These are phyloP conservation scores for Geotrichum fermentans DNA, from an alignment of 1,139 yeast species.

Conservation along the genomic window DNA sequence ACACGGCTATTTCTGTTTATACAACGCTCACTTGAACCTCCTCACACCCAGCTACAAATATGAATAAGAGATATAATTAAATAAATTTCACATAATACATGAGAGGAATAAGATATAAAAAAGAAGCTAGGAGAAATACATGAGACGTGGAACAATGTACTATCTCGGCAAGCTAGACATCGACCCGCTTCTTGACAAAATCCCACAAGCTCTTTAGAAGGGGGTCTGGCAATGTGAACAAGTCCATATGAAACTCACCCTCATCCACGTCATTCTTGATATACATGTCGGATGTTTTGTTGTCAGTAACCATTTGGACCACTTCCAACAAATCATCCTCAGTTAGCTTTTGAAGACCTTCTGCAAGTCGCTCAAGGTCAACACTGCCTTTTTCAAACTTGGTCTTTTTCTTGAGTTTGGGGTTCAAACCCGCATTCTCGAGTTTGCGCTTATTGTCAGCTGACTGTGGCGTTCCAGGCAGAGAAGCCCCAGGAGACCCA, in stretches of 20 bases:
- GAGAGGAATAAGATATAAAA: too few species aligned
- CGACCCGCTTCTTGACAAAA: constrained; percentile 61
- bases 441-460: constrained; percentile 43
- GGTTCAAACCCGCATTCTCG: constrained; percentile 33
- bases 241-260: constrained; percentile 96
- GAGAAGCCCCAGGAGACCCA: constrained; percentile 22
- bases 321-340: constrained; percentile 93
- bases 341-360: constrained; percentile 76
- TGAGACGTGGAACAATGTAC: too few species aligned
- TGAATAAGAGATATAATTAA: too few species aligned
- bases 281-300: constrained; percentile 92
- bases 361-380: constrained; percentile 86
- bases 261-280: constrained; percentile 93
- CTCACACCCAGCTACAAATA: too few species aligned
- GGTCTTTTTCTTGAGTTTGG: constrained; percentile 50
- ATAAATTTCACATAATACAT: too few species aligned
- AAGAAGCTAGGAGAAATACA: too few species aligned
- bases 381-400: constrained; percentile 55
- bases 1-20: too few species aligned
- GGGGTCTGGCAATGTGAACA: constrained; percentile 88
- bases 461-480: constrained; percentile 19
- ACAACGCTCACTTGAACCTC: too few species aligned
- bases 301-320: constrained; percentile 96
- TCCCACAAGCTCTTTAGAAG: constrained; percentile 92
- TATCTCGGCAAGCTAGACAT: constrained; percentile 24